Percentiles rank a stretch among this genome's conserved stretches.
phyloP scores from a whole-genome alignment of 2,329 filamentous ascomycete genomes.

The Monosporascus cannonballus region DNA sequence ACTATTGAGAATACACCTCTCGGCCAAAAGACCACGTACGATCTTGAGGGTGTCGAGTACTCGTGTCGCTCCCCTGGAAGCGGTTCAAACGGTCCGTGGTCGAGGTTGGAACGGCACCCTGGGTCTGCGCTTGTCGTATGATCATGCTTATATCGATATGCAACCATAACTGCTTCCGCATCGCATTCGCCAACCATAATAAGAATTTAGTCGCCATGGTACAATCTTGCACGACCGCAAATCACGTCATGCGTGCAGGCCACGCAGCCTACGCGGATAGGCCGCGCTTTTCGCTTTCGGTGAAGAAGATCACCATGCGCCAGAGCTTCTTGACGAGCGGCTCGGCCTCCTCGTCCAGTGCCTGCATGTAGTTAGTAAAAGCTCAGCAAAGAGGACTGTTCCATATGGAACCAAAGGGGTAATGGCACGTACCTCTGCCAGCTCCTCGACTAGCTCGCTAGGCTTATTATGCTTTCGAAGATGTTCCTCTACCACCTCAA shows the following conservation, averaged over 20 bases:
- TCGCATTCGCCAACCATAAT: too few species aligned
- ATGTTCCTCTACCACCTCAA: constrained; percentile 87
- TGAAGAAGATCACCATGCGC: constrained; percentile 98
- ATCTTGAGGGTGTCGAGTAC: neutral
- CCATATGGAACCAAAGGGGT: constrained; percentile 1
- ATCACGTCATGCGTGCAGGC: too few species aligned
- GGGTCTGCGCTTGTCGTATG: neutral
- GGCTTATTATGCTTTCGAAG: constrained; percentile 69
- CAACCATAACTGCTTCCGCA: too few species aligned
- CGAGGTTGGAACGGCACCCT: neutral
- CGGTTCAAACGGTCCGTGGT: neutral
- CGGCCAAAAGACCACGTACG: neutral
- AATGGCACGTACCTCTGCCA: constrained; percentile 64
- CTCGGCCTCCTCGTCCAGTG: constrained; percentile 91
- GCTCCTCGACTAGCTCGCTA: constrained; percentile 74
- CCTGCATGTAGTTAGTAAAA: constrained; percentile 42
- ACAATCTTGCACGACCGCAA: too few species aligned
- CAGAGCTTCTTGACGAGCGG: constrained; percentile 93
- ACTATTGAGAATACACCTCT: neutral
- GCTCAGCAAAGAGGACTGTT: neutral
- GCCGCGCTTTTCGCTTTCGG: constrained; percentile 86
- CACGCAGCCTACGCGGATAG: constrained; percentile 54
- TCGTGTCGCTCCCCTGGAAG: neutral
- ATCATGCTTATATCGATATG: neutral
- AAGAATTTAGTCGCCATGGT: too few species aligned